Evolutionary conservation across 495 filamentous ascomycete genomes (phyloP), one percentile per base, ranked within the genome.

Genomic region (Penicillium coffeae): DNA sequence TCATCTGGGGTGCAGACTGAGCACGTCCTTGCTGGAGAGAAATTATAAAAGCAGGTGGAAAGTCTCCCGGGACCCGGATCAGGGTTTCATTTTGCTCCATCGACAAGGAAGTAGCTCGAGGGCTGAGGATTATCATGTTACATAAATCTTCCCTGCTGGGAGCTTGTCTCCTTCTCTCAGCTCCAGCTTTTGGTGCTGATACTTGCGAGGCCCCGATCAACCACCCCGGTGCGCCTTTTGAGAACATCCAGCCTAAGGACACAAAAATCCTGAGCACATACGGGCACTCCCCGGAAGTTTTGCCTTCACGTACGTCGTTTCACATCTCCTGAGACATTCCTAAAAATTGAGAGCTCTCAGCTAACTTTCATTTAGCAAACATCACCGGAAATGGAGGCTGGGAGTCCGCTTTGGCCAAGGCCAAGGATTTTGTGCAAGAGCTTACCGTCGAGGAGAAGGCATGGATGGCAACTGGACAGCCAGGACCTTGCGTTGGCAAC

Each of bases 391-490:
- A 79, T 8, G 77, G 75, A 32, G 80, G 42, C 42, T 45, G 42
- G 42, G 32, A 45, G 10, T 10, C 42, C 7, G 88, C 88, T 8
- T 86, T 90, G 54, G 65, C 56, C 15, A 82, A 86, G 56, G 88
- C 88, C 3, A 75, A 73, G 50, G 67, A 64, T 0, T 90, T 89
- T 50, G 87, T 91, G 15, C 34, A 77, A 76, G 79, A 89, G 65
- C 68, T 94, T 52, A 90, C 86, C 0, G 64, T 90, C 27, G 65
- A 83, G 16, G 89, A 94, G 72, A 94, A 92, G 70, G 81, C 90
- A 60, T 90, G 90, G 57, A 63, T 94, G 47, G 90, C 86, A 1
- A 92, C 88, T 0, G 89, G 89, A 55, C 74, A 75, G 48, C 73
- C 74, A 8, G 86, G 85, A 38, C 76, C 80, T 47, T 90, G 88